Evolutionary conservation across 345 rosid genomes (phyloP).

Genomic region (Populus davidiana): DNA sequence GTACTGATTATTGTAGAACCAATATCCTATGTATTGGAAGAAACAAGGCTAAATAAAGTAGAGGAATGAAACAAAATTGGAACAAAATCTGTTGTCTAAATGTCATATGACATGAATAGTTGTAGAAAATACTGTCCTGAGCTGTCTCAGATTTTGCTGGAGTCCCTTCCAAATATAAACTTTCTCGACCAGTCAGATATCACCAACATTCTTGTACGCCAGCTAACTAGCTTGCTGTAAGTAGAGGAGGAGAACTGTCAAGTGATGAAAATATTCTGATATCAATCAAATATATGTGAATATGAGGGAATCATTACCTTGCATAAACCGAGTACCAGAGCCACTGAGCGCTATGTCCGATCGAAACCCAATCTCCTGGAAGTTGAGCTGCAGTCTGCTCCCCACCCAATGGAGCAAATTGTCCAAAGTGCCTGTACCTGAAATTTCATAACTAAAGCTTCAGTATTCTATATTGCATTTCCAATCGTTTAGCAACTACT

Average conservation of each 20-base stretch:
- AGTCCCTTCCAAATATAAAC: conserved; percentile 71
- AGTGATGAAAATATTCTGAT: neutral
- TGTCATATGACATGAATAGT: no score
- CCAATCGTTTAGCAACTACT: no score
- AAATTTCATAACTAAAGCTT: neutral
- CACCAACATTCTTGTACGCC: conserved; percentile 76
- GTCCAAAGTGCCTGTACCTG: conserved; percentile 73
- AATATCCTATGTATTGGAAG: no score
- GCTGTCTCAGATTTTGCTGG: conserved; percentile 33
- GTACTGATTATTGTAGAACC: no score
- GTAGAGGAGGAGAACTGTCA: neutral
- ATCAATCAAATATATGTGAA: no score
- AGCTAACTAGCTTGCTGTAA: conserved; percentile 70
- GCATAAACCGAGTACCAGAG: conserved; percentile 91
- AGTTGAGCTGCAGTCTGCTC: conserved; percentile 83
- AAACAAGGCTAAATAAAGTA: no score
- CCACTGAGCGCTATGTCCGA: conserved; percentile 75
- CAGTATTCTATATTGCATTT: neutral
- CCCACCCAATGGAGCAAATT: conserved; percentile 86
- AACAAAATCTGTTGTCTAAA: no score
- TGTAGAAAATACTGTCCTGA: no score
- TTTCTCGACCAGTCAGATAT: conserved; percentile 65
- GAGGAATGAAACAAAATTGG: no score
- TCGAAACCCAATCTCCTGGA: conserved; percentile 80
- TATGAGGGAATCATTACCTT: conserved; percentile 27